A percentile compares a stretch with the other conserved stretches of the same genome.
Evolutionary conservation across 2,329 filamentous ascomycete genomes (phyloP).

Genomic region (Rhexocercosporidium sp.): DNA sequence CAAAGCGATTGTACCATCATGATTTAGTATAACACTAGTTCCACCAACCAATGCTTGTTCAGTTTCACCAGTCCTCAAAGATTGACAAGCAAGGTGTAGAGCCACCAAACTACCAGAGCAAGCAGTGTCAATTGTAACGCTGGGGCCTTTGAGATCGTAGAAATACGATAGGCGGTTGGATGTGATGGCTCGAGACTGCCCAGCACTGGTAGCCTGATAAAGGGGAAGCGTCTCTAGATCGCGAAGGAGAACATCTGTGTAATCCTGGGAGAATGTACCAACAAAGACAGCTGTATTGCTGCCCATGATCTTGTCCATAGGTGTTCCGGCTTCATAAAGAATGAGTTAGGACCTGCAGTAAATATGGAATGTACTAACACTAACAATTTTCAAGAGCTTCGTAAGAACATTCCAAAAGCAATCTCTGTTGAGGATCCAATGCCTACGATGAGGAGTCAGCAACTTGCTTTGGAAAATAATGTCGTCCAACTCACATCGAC

Average conservation of each 20-base stretch:
- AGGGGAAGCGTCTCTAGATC: background rate
- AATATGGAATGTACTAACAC: constrained; percentile 48
- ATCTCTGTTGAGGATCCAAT: constrained; percentile 55
- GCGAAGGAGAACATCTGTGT: background rate
- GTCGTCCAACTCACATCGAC: too few relatives aligned
- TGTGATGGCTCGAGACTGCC: constrained; percentile 48
- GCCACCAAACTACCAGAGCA: constrained; percentile 61
- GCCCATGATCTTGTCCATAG: background rate
- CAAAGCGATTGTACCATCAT: constrained; percentile 43
- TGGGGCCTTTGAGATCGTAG: constrained; percentile 54
- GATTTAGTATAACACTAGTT: constrained; percentile 41
- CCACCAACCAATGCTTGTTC: constrained; percentile 47
- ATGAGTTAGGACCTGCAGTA: constrained; percentile 50
- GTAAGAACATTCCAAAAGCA: constrained; percentile 50
- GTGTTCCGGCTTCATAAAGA: too few relatives aligned
- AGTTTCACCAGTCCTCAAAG: constrained; percentile 50
- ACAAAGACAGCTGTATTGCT: background rate
- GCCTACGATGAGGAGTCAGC: constrained; percentile 31
- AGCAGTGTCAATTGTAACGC: constrained; percentile 62
- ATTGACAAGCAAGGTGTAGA: constrained; percentile 57
- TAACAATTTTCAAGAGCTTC: constrained; percentile 39
- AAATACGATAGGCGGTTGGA: constrained; percentile 60
- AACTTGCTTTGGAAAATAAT: background rate
- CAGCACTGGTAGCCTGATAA: constrained; percentile 22
- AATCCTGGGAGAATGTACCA: background rate